A percentile compares a stretch with the other conserved stretches of the same genome.
Conservation (phyloP, 1,284 basidiomycete genomes). For the Fomitopsis schrenkii region DNA sequence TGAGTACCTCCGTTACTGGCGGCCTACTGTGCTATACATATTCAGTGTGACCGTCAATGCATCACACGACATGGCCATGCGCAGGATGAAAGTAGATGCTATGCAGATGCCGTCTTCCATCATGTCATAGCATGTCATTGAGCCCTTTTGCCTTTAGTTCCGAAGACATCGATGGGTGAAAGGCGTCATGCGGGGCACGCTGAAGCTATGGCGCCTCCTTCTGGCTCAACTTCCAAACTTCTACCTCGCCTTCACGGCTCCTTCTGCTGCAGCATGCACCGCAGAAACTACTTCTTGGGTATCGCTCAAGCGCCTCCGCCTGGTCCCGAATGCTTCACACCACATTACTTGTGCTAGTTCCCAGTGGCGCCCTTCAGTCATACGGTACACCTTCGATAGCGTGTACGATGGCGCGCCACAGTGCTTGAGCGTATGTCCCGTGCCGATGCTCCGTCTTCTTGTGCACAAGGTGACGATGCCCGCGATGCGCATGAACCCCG, state of each 20-base stretch:
- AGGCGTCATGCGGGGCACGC: background rate
- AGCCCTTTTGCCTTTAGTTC: background rate
- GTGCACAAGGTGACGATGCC: background rate
- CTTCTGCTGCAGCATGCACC: background rate
- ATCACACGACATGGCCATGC: background rate
- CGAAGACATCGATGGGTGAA: background rate
- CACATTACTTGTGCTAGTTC: background rate
- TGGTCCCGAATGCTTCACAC: background rate
- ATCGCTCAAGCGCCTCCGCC: background rate
- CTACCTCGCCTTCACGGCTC: background rate
- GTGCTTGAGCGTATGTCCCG: background rate
- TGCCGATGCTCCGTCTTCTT: background rate
- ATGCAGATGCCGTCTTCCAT: background rate
- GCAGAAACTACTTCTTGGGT: background rate
- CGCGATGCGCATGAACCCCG: background rate
- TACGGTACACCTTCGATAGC: background rate
- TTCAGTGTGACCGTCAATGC: background rate
- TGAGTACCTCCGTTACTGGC: background rate
- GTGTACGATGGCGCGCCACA: background rate
- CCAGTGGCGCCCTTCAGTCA: background rate
- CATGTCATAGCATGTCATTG: background rate
- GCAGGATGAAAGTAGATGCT: background rate
- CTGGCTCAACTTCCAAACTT: background rate
- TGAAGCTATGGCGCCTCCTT: background rate
- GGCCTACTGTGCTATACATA: background rate